These are phyloP conservation scores for Ophiostoma sp. DNA, from an alignment of 2,329 filamentous ascomycete genomes.

Conservation along the genomic window DNA sequence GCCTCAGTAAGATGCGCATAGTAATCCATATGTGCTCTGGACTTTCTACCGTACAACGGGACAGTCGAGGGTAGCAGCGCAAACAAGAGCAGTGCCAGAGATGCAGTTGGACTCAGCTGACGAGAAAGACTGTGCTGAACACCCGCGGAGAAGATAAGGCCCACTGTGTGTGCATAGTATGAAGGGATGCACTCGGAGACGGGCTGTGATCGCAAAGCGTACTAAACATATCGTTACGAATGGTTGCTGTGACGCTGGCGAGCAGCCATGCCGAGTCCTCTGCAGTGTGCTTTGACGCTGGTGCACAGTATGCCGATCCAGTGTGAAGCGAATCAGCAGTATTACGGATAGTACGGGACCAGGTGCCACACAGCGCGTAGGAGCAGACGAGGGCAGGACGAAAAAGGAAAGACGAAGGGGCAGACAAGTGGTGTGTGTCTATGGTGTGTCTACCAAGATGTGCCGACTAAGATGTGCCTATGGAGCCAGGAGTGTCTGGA, in stretches of 20 bases:
- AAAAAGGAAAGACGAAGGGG: not conserved
- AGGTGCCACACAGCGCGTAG: not conserved
- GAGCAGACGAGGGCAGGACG: not conserved
- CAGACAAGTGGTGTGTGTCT: not conserved
- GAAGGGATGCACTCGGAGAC: not conserved
- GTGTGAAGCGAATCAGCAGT: not conserved
- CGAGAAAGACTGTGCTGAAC: not conserved
- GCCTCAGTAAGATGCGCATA: too few relatives aligned
- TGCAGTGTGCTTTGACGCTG: not conserved
- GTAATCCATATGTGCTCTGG: too few relatives aligned
- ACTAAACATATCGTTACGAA: too few relatives aligned
- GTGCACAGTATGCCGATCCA: not conserved
- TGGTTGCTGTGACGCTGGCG: not conserved
- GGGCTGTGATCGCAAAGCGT: slow-evolving; percentile 6
- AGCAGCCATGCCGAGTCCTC: not conserved
- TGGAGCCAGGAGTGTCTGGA: not conserved
- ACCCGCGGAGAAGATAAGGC: not conserved
- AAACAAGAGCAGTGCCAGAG: too few relatives aligned
- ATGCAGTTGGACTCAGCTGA: too few relatives aligned
- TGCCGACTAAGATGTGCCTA: not conserved
- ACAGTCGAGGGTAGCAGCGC: too few relatives aligned
- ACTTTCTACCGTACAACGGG: too few relatives aligned
- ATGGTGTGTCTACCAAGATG: not conserved
- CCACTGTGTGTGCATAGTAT: not conserved
- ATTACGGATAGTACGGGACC: not conserved